phyloP scores from a whole-genome alignment of 257 asterid species.

The Solanum habrochaites region DNA sequence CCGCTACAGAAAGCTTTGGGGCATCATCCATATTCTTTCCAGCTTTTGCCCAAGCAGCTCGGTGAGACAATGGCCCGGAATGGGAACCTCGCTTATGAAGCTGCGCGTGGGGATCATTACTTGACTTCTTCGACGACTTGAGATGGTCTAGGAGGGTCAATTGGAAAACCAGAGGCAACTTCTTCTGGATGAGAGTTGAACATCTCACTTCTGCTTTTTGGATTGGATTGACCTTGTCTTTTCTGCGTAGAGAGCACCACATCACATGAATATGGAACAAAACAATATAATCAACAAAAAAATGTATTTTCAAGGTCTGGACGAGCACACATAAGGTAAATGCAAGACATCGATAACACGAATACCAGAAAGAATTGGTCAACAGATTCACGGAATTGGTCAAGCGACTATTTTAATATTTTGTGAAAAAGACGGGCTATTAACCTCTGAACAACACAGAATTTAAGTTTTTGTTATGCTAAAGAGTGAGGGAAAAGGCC shows the following conservation, averaged over 20 bases:
- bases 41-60: constrained; percentile 76
- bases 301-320: background rate
- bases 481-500: background rate
- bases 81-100: constrained; percentile 74
- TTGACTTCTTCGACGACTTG: constrained; percentile 51
- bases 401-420: background rate
- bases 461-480: background rate
- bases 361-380: background rate
- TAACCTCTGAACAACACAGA: background rate
- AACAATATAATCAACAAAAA: background rate
- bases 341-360: background rate
- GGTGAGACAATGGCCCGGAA: constrained; percentile 86
- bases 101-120: constrained; percentile 35
- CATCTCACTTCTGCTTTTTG: constrained; percentile 97
- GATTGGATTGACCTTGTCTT: constrained; percentile 60
- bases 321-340: background rate
- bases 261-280: background rate
- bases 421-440: background rate
- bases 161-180: constrained; percentile 88
- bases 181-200: constrained; percentile 86
- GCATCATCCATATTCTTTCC: constrained; percentile 66
- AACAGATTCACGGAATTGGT: background rate
- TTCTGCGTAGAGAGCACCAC: constrained; percentile 38
- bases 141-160: constrained; percentile 85
- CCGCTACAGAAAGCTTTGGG: constrained; percentile 48